phyloP scores from a whole-genome alignment of 495 filamentous ascomycete genomes.

The Parathielavia appendiculata region DNA sequence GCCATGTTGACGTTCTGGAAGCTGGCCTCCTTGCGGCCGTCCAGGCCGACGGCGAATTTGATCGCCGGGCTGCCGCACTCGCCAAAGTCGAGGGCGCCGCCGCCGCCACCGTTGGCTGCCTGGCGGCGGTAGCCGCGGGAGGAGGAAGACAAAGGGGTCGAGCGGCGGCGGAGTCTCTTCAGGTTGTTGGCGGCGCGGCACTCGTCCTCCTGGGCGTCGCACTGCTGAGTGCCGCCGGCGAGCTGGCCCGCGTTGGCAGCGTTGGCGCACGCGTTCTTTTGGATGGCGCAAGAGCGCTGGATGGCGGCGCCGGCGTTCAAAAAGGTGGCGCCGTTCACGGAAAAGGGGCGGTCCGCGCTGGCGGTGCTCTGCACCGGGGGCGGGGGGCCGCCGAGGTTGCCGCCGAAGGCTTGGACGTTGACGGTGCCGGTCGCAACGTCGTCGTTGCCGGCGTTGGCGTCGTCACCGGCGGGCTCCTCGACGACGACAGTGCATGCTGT shows the following conservation, averaged over 20 bases:
- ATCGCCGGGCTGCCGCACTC: slow-evolving; percentile 52
- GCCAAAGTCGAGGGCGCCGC: slow-evolving; percentile 43
- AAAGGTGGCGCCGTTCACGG: slow-evolving; percentile 52
- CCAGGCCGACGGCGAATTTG: slow-evolving; percentile 48
- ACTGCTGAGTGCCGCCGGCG: slow-evolving; percentile 40
- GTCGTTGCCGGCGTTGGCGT: slow-evolving; percentile 25
- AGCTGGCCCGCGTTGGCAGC: slow-evolving; percentile 48
- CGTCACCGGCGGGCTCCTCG: slow-evolving; percentile 44
- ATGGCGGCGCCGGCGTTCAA: slow-evolving; percentile 46
- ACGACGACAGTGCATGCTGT: slow-evolving; percentile 32
- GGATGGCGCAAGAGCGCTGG: slow-evolving; percentile 49
- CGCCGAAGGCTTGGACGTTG: slow-evolving; percentile 55
- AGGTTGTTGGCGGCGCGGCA: slow-evolving; percentile 38
- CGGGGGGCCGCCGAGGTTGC: slow-evolving; percentile 48
- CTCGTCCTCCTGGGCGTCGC: slow-evolving; percentile 43
- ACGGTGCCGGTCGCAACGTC: slow-evolving; percentile 24
- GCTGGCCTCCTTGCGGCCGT: slow-evolving; percentile 47
- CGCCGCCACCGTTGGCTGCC: too few relatives aligned
- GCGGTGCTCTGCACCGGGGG: slow-evolving; percentile 46
- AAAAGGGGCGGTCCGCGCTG: slow-evolving; percentile 47
- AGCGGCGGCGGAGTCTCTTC: slow-evolving; percentile 22
- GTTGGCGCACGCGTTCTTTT: slow-evolving; percentile 55
- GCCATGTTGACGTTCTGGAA: slow-evolving; percentile 47
- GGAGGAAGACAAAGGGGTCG: too few relatives aligned
- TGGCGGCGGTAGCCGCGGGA: too few relatives aligned